Percentiles rank a stretch among this genome's conserved stretches.
These are phyloP conservation scores for Nicotiana tabacum DNA, from an alignment of 257 asterid species.

Conservation along the genomic window DNA sequence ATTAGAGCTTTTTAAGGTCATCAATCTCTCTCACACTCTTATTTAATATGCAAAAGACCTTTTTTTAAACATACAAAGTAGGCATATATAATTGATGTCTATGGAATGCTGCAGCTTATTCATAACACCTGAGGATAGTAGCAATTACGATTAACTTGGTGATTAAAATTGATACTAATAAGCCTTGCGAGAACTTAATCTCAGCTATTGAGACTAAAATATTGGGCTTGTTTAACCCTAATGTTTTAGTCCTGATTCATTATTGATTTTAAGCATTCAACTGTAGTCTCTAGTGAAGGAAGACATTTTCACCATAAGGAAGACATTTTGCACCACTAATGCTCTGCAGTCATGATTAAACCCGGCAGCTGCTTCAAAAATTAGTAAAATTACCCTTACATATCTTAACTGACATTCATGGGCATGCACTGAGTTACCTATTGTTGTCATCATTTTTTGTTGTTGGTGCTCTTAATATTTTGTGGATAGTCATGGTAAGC, in stretches of 20 bases:
- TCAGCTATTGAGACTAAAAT: not conserved
- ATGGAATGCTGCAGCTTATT: not conserved
- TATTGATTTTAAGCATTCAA: not conserved
- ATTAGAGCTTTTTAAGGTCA: not conserved
- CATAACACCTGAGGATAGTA: not conserved
- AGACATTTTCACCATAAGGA: not conserved
- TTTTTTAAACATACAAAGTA: not conserved
- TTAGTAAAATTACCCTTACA: too few species aligned
- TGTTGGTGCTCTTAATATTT: not conserved
- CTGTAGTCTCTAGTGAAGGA: not conserved
- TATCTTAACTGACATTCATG: too few species aligned
- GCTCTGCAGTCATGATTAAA: too few species aligned
- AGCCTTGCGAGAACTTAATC: not conserved
- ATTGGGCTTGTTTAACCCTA: not conserved
- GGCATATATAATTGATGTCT: not conserved
- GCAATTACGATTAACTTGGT: not conserved
- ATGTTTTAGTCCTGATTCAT: not conserved
- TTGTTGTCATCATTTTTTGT: not conserved
- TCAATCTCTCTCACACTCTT: not conserved
- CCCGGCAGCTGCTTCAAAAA: too few species aligned
- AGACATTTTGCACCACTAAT: too few species aligned
- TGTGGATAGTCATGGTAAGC: not conserved
- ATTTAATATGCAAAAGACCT: not conserved
- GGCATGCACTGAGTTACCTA: slow-evolving; percentile 50
- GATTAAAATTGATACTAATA: not conserved